These are phyloP conservation scores for Haplographium delicatum DNA, from an alignment of 495 filamentous ascomycete genomes.

Conservation along the genomic window DNA sequence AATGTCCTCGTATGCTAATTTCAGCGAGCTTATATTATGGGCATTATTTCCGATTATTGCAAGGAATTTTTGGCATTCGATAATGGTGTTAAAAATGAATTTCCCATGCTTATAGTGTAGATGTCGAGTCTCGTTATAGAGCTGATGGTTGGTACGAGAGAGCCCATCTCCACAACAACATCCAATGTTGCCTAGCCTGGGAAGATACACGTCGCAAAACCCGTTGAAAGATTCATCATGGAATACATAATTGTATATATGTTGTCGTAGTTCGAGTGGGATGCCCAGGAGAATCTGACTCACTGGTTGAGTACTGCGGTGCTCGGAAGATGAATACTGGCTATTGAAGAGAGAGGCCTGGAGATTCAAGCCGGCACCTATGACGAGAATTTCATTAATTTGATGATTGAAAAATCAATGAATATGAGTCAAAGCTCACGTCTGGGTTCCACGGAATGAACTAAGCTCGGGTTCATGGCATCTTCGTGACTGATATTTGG, in stretches of 20 bases:
- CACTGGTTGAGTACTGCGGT: too few relatives aligned
- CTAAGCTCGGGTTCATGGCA: too few relatives aligned
- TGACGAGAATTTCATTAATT: too few relatives aligned
- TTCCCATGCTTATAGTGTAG: conserved; percentile 3
- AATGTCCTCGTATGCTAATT: neutral
- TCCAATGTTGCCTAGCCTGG: neutral
- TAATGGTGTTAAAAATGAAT: neutral
- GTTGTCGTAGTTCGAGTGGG: conserved; percentile 11
- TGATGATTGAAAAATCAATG: too few relatives aligned
- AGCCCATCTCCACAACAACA: conserved; percentile 10
- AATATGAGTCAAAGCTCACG: too few relatives aligned
- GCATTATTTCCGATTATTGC: neutral
- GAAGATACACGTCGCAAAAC: neutral
- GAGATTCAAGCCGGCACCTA: too few relatives aligned
- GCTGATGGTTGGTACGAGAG: conserved; percentile 2
- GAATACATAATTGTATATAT: conserved; percentile 12
- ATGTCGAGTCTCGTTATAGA: conserved; percentile 6
- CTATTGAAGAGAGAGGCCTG: too few relatives aligned
- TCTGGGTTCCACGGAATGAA: too few relatives aligned
- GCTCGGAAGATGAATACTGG: too few relatives aligned
- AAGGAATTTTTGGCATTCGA: neutral
- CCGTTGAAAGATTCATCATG: neutral
- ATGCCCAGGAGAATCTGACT: neutral
- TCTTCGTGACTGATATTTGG: too few relatives aligned
- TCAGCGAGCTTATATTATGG: neutral